phyloP scores from a whole-genome alignment of 768 basidiomycete species.

The Cyclocybe cylindracea region DNA sequence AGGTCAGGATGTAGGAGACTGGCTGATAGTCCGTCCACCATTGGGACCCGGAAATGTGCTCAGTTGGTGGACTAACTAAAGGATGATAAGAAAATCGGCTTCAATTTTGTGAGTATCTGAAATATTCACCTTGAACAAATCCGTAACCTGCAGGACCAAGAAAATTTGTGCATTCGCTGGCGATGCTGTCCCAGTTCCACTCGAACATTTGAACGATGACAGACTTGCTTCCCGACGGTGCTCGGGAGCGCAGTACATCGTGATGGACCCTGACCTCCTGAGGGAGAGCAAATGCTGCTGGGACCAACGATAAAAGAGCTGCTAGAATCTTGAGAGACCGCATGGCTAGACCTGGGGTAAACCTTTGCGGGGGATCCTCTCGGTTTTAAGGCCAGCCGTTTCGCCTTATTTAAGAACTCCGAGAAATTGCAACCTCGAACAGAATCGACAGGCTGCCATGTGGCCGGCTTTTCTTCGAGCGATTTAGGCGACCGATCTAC shows the following conservation, averaged over 20 bases:
- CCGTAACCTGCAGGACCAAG: slow-evolving; percentile 73
- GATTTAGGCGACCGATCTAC: too few species aligned
- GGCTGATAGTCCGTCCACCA: slow-evolving; percentile 82
- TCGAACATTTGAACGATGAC: slow-evolving; percentile 75
- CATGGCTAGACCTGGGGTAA: not conserved
- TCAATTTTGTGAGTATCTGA: not conserved
- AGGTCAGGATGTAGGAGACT: slow-evolving; percentile 64
- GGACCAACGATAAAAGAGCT: slow-evolving; percentile 1
- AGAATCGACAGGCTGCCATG: too few species aligned
- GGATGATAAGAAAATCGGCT: not conserved
- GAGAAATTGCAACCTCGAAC: too few species aligned
- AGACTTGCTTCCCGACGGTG: slow-evolving; percentile 32
- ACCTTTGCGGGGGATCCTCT: too few species aligned
- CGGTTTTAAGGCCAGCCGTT: too few species aligned
- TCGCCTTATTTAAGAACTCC: too few species aligned
- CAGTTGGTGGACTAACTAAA: slow-evolving; percentile 52
- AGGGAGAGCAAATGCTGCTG: not conserved
- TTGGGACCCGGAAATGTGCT: slow-evolving; percentile 56
- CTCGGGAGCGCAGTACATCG: slow-evolving; percentile 14
- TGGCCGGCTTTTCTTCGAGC: too few species aligned
- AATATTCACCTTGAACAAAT: slow-evolving; percentile 59
- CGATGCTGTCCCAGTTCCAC: slow-evolving; percentile 64
- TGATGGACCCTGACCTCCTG: not conserved
- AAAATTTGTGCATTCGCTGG: slow-evolving; percentile 63
- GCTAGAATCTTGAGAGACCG: not conserved